These are phyloP conservation scores for Aspergillus candidus DNA, from an alignment of 2,329 filamentous ascomycete species.

Conservation along the genomic window DNA sequence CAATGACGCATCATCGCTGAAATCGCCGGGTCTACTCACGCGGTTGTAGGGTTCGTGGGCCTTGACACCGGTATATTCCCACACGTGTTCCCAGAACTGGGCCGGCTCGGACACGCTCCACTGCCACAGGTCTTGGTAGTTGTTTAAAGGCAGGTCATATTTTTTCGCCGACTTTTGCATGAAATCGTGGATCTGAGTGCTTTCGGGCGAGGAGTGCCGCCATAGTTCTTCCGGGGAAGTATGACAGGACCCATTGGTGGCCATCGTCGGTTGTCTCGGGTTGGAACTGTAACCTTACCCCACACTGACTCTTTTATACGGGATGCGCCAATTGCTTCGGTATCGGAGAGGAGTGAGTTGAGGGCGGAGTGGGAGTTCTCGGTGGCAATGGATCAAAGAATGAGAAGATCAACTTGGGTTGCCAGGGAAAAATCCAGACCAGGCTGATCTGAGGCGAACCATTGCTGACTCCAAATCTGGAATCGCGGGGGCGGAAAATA, in stretches of 20 bases:
- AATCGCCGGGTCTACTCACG: conserved; percentile 20
- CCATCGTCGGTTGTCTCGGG: conserved; percentile 5
- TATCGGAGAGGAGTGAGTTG: too few relatives aligned
- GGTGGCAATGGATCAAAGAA: background rate
- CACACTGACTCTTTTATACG: too few relatives aligned
- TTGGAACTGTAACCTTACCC: background rate
- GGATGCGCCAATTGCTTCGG: too few relatives aligned
- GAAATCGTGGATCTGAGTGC: conserved; percentile 68
- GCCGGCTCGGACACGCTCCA: conserved; percentile 78
- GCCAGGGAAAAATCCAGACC: background rate
- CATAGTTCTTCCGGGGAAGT: conserved; percentile 52
- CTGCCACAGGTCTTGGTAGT: conserved; percentile 69
- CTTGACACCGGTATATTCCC: conserved; percentile 73
- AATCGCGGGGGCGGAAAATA: conserved; percentile 8
- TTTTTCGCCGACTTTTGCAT: conserved; percentile 63
- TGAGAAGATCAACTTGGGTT: background rate
- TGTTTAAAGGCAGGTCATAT: conserved; percentile 55
- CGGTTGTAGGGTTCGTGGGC: conserved; percentile 54
- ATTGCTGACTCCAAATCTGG: background rate
- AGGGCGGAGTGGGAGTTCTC: background rate
- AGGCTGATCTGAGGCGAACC: background rate
- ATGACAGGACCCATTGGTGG: conserved; percentile 7
- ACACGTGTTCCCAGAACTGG: conserved; percentile 78
- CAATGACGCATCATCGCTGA: background rate
- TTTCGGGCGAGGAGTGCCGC: conserved; percentile 61